These are phyloP conservation scores for Entomophthora muscae DNA, from an alignment of 371 early-diverging fungal species.

Conservation along the genomic window DNA sequence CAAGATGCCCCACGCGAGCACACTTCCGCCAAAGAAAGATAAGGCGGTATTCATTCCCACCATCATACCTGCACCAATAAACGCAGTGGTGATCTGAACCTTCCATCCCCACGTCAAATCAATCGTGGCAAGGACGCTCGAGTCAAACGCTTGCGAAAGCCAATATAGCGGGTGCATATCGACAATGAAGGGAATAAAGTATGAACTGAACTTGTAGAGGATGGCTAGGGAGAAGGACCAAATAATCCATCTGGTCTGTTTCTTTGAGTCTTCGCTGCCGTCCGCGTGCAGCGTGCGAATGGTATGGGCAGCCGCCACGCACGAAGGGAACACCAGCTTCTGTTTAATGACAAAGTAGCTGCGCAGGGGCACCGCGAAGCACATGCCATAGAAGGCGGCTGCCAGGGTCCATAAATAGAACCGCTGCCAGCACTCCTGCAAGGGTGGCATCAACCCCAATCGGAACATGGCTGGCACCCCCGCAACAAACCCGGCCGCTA, in stretches of 20 bases:
- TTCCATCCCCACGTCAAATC: slow-evolving; percentile 5
- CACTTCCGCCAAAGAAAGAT: slow-evolving; percentile 31
- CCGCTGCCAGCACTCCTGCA: slow-evolving; percentile 21
- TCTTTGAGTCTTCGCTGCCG: slow-evolving; percentile 14
- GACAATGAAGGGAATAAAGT: slow-evolving; percentile 29
- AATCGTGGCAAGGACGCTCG: slow-evolving; percentile 23
- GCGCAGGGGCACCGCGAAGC: slow-evolving; percentile 59
- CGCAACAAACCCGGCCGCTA: slow-evolving; percentile 45
- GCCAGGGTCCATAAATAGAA: slow-evolving; percentile 33
- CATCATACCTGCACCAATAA: slow-evolving; percentile 49
- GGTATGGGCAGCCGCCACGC: slow-evolving; percentile 45
- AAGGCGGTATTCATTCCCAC: slow-evolving; percentile 33
- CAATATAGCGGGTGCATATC: slow-evolving; percentile 38
- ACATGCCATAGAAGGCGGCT: slow-evolving; percentile 51
- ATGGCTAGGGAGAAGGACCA: slow-evolving; percentile 5
- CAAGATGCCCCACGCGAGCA: slow-evolving; percentile 33
- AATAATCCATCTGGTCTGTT: slow-evolving; percentile 16
- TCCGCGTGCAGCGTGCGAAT: slow-evolving; percentile 41
- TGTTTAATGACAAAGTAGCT: slow-evolving; percentile 49
- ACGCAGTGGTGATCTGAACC: slow-evolving; percentile 8
- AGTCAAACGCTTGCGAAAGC: slow-evolving; percentile 28
- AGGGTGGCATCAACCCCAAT: slow-evolving; percentile 30
- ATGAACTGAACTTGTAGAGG: slow-evolving; percentile 18
- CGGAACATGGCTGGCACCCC: slow-evolving; percentile 59
- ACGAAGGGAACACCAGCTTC: slow-evolving; percentile 53